These are phyloP conservation scores for Yarrowia sp. DNA, from an alignment of 805 yeast genomes.

Conservation along the genomic window DNA sequence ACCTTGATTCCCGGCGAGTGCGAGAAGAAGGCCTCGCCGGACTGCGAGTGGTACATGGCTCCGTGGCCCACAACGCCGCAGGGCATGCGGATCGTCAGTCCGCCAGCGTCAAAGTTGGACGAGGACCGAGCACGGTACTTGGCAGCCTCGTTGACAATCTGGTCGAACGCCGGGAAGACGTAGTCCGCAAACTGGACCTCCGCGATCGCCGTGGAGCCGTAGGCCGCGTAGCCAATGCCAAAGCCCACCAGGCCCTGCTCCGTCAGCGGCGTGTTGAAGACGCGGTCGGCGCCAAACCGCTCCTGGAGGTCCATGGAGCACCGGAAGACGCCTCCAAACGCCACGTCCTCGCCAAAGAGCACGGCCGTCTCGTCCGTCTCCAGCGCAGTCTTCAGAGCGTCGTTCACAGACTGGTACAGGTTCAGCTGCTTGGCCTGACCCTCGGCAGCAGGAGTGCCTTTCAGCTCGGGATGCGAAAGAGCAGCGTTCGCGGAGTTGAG, in stretches of 20 bases:
- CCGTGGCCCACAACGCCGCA: slow-evolving; percentile 98
- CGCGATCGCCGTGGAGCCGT: slow-evolving; percentile 85
- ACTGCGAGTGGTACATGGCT: slow-evolving; percentile 94
- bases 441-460: slow-evolving; percentile 24
- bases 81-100: slow-evolving; percentile 92
- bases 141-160: slow-evolving; percentile 92
- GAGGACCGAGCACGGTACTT: slow-evolving; percentile 94
- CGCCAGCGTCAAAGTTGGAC: slow-evolving; percentile 82
- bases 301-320: slow-evolving; percentile 87
- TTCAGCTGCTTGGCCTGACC: slow-evolving; percentile 37
- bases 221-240: slow-evolving; percentile 83
- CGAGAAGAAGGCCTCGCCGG: slow-evolving; percentile 91
- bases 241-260: slow-evolving; percentile 94
- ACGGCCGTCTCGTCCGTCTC: slow-evolving; percentile 89
- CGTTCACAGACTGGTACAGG: slow-evolving; percentile 68
- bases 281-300: slow-evolving; percentile 82
- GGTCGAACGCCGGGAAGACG: slow-evolving; percentile 96
- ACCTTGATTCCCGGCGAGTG: slow-evolving; percentile 92
- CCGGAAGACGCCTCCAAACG: slow-evolving; percentile 94
- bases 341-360: slow-evolving; percentile 93
- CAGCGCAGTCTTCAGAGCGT: slow-evolving; percentile 82
- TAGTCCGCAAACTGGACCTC: slow-evolving; percentile 96
- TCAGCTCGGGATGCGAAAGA: slow-evolving; percentile 32
- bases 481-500: slow-evolving; percentile 31
- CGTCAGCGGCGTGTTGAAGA: slow-evolving; percentile 87